Evolutionary conservation across 257 asterid species (phyloP).

Genomic region (Solanum medicagineum): DNA sequence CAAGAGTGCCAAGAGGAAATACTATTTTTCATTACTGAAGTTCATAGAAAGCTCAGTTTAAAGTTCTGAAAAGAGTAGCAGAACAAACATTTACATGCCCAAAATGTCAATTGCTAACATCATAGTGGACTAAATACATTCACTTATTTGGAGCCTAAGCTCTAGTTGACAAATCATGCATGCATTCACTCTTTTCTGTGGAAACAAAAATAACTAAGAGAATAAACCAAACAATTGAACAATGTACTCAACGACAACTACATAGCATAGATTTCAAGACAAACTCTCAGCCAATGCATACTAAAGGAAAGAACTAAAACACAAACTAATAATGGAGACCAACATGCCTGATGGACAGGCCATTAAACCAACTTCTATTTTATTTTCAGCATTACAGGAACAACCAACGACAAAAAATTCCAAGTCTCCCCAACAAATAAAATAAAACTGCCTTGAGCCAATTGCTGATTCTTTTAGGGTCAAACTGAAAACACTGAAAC

Average conservation of each 20-base stretch:
- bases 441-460: not conserved
- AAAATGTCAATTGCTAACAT: not conserved
- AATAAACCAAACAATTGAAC: not conserved
- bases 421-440: not conserved
- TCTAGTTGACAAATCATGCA: not conserved
- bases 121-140: not conserved
- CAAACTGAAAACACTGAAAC: not conserved
- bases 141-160: not conserved
- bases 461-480: not conserved
- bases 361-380: not conserved
- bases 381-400: not conserved
- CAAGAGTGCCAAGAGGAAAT: not conserved
- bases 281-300: not conserved
- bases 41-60: not conserved
- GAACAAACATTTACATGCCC: not conserved
- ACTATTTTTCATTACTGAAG: not conserved
- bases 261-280: not conserved
- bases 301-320: not conserved
- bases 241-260: not conserved
- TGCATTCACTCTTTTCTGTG: not conserved
- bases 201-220: not conserved
- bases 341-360: not conserved
- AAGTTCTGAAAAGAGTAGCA: not conserved
- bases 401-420: not conserved
- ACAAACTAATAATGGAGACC: not conserved